Percentiles rank a stretch among this genome's conserved stretches.
Evolutionary conservation across 164 flowering plant species (phyloP).

Genomic region (Saururus chinensis): DNA sequence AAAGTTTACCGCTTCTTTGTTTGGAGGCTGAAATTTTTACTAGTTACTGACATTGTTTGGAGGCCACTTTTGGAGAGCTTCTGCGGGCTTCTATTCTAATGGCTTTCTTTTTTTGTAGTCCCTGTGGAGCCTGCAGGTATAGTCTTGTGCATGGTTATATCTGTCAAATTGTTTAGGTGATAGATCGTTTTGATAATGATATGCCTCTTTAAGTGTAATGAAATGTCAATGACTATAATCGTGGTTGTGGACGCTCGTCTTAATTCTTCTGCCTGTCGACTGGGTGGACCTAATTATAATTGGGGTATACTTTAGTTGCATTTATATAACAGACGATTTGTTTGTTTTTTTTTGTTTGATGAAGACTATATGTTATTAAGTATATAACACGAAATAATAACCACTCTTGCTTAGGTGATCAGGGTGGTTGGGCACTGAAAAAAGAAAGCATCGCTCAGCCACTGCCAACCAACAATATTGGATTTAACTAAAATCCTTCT

Average conservation of each 20-base stretch:
- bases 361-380: too few species aligned
- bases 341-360: too few species aligned
- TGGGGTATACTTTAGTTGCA: background rate
- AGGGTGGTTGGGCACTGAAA: background rate
- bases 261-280: background rate
- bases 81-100: too few species aligned
- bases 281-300: background rate
- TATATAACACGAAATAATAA: too few species aligned
- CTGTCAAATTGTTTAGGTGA: background rate
- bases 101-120: background rate
- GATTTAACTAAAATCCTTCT: background rate
- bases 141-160: background rate
- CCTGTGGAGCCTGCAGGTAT: background rate
- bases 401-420: background rate
- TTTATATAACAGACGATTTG: background rate
- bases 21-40: too few species aligned
- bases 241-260: background rate
- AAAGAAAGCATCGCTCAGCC: background rate
- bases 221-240: background rate
- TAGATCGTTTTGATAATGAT: background rate
- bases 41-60: too few species aligned
- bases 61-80: too few species aligned
- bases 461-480: background rate
- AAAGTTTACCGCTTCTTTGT: too few species aligned
- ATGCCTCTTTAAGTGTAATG: background rate